These are phyloP conservation scores for Cylindrotheca fusiformis DNA, from an alignment of 108 stramenopile species.

Conservation along the genomic window DNA sequence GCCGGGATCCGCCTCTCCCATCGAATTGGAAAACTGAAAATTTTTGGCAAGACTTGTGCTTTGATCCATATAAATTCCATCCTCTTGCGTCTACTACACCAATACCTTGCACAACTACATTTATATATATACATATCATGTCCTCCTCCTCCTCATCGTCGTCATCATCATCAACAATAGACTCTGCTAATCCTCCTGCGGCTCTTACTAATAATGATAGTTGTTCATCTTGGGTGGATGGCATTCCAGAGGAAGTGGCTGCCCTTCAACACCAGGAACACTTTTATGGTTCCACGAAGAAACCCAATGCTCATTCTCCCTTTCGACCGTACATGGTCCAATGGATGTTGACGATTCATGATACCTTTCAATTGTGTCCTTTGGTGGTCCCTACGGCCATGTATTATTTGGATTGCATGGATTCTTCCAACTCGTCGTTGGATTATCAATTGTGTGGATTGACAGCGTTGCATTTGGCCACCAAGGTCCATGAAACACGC, in stretches of 20 bases:
- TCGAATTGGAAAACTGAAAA: no score
- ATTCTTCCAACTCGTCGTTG: not conserved
- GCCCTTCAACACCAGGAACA: not conserved
- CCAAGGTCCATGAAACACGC: conserved; percentile 23
- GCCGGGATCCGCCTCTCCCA: no score
- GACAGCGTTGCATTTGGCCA: conserved; percentile 12
- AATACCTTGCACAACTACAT: no score
- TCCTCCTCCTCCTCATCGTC: no score
- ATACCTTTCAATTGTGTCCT: conserved; percentile 14
- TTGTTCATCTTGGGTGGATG: no score
- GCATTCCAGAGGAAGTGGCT: not conserved
- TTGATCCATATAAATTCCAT: no score
- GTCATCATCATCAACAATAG: no score
- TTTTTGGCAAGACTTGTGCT: no score
- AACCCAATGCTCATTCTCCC: not conserved
- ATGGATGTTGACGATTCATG: conserved; percentile 22
- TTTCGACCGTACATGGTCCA: conserved; percentile 8
- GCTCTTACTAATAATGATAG: no score
- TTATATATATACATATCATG: no score
- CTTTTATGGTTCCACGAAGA: not conserved
- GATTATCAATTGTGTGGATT: conserved; percentile 16
- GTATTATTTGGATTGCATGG: conserved; percentile 18
- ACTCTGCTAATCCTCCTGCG: no score
- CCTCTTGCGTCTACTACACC: no score
- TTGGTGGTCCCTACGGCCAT: conserved; percentile 21